Evolutionary conservation across 306 rosid genomes (phyloP).

Genomic region (Vachellia collinsii): DNA sequence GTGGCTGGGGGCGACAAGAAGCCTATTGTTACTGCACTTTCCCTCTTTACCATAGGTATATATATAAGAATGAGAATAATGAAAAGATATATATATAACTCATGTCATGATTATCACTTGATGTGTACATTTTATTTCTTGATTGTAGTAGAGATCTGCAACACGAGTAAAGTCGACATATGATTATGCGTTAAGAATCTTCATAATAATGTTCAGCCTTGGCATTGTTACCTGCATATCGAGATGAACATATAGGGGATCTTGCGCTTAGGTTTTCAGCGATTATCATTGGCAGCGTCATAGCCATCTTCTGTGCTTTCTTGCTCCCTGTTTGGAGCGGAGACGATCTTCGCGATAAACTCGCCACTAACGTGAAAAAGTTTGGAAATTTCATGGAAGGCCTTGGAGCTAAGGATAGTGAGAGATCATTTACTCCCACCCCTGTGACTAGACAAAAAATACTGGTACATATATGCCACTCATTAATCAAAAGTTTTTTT

Average conservation of each 20-base stretch:
- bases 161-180: constrained; percentile 56
- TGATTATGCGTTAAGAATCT: constrained; percentile 62
- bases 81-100: too few species aligned
- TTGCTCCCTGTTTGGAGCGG: constrained; percentile 70
- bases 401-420: constrained; percentile 4
- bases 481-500: neutral
- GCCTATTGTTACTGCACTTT: constrained; percentile 34
- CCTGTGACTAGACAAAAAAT: constrained; percentile 40
- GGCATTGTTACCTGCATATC: constrained; percentile 54
- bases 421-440: constrained; percentile 35
- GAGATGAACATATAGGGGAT: constrained; percentile 45
- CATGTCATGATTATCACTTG: neutral
- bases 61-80: neutral
- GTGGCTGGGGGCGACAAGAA: constrained; percentile 37
- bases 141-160: constrained; percentile 41
- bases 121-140: neutral
- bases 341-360: constrained; percentile 55
- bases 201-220: constrained; percentile 53
- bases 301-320: constrained; percentile 51
- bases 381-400: constrained; percentile 50
- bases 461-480: constrained; percentile 32
- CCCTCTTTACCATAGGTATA: constrained; percentile 14
- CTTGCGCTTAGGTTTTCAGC: constrained; percentile 50
- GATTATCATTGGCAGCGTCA: constrained; percentile 47
- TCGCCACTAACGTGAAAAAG: constrained; percentile 53